Evolutionary conservation across 2,329 filamentous ascomycete genomes (phyloP).

Genomic region (Fusarium sublunatum): DNA sequence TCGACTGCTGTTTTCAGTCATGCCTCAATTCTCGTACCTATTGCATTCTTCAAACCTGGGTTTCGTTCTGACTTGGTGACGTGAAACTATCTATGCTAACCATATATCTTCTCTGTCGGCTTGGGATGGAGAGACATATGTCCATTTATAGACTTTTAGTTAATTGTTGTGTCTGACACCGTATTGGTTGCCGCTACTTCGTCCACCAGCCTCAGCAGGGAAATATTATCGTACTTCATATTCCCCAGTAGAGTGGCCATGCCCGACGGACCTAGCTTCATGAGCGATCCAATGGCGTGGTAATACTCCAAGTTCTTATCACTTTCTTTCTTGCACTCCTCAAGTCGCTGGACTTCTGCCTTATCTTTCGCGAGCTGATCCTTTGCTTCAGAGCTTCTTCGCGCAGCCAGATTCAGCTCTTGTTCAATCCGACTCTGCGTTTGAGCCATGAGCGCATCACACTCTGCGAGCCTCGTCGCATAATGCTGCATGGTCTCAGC

Average conservation of each 20-base stretch:
- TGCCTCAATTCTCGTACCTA: too few species aligned
- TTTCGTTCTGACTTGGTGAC: too few species aligned
- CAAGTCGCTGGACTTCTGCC: not conserved
- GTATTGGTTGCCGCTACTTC: not conserved
- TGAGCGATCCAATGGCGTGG: not conserved
- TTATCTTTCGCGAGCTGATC: not conserved
- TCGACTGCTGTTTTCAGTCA: not conserved
- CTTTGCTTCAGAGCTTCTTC: not conserved
- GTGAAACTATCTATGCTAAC: too few species aligned
- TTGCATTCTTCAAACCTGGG: too few species aligned
- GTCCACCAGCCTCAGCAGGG: not conserved
- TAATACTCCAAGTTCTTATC: constrained; percentile 1
- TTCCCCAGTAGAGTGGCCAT: constrained; percentile 1
- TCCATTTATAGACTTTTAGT: too few species aligned
- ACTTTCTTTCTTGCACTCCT: not conserved
- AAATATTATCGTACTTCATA: not conserved
- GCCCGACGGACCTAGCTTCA: not conserved
- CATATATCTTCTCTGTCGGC: too few species aligned
- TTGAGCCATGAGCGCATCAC: not conserved
- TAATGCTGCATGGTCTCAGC: too few species aligned
- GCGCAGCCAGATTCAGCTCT: not conserved
- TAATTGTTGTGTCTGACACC: too few species aligned
- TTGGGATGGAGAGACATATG: too few species aligned
- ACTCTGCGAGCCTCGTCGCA: not conserved
- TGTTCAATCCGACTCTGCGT: not conserved